phyloP scores from a whole-genome alignment of 2,329 filamentous ascomycete genomes.

The Colletotrichum sp. region DNA sequence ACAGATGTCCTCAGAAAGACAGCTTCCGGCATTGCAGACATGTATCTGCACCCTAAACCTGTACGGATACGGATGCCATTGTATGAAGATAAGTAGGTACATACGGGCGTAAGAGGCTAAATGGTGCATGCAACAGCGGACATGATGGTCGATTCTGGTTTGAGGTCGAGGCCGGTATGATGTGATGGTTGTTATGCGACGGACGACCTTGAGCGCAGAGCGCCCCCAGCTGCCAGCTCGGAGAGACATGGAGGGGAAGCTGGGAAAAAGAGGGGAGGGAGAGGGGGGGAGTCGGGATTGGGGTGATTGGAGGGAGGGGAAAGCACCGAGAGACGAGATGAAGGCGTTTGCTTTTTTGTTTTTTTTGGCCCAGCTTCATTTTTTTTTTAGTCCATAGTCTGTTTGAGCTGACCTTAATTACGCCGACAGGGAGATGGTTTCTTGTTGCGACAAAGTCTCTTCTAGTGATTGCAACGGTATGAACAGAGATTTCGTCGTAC shows the following conservation, averaged over 20 bases:
- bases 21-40: background rate
- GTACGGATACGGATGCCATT: background rate
- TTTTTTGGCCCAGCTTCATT: background rate
- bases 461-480: background rate
- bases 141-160: background rate
- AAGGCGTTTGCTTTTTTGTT: constrained; percentile 2
- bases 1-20: background rate
- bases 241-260: background rate
- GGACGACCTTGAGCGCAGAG: background rate
- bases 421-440: constrained; percentile 17
- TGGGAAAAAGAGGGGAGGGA: background rate
- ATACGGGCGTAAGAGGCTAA: background rate
- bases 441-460: constrained; percentile 1
- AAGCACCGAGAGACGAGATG: constrained; percentile 3
- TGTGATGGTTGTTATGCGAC: background rate
- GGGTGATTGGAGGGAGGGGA: background rate
- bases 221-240: background rate
- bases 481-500: constrained; percentile 1
- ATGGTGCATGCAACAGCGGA: background rate
- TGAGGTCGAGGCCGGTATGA: background rate
- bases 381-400: background rate
- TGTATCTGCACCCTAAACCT: background rate
- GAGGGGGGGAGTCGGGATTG: background rate
- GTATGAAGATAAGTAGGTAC: constrained; percentile 7
- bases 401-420: background rate